These are phyloP conservation scores for Erigeron canadensis DNA, from an alignment of 129 eudicot species.

Conservation along the genomic window DNA sequence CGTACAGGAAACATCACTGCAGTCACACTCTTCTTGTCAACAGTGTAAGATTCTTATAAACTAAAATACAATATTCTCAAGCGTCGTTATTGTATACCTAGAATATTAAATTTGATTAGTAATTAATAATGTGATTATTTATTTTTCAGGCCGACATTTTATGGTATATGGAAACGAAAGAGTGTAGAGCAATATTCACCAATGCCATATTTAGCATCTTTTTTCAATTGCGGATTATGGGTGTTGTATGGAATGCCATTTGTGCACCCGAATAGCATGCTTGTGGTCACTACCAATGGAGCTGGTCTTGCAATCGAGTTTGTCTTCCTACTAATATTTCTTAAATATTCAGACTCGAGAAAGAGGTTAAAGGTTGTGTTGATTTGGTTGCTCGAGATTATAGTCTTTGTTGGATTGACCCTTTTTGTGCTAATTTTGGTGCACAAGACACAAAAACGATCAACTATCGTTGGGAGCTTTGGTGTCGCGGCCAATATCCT, in stretches of 20 bases:
- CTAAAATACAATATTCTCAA: not conserved
- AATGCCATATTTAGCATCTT: constrained; percentile 65
- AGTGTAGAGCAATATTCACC: constrained; percentile 81
- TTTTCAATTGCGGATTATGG: constrained; percentile 81
- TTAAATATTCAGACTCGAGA: constrained; percentile 34
- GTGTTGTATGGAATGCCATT: constrained; percentile 76
- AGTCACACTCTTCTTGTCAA: constrained; percentile 49
- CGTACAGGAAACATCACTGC: constrained; percentile 57
- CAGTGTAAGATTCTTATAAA: constrained; percentile 38
- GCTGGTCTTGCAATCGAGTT: constrained; percentile 61
- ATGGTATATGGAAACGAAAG: constrained; percentile 56
- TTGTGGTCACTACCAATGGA: constrained; percentile 73
- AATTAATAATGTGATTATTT: not conserved
- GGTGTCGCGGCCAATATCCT: constrained; percentile 50
- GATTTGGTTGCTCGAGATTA: constrained; percentile 42
- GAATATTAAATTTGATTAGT: not conserved
- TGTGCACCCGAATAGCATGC: constrained; percentile 69
- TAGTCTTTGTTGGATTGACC: constrained; percentile 37
- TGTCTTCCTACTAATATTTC: constrained; percentile 44
- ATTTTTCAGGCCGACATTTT: constrained; percentile 67
- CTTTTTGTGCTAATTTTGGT: constrained; percentile 45
- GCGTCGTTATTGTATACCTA: not conserved
- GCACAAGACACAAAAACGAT: constrained; percentile 47
- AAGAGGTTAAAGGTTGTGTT: constrained; percentile 40
- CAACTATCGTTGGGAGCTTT: constrained; percentile 59